These are phyloP conservation scores for Yamadazyma ubonensis DNA, from an alignment of 805 yeast species.

Conservation along the genomic window DNA sequence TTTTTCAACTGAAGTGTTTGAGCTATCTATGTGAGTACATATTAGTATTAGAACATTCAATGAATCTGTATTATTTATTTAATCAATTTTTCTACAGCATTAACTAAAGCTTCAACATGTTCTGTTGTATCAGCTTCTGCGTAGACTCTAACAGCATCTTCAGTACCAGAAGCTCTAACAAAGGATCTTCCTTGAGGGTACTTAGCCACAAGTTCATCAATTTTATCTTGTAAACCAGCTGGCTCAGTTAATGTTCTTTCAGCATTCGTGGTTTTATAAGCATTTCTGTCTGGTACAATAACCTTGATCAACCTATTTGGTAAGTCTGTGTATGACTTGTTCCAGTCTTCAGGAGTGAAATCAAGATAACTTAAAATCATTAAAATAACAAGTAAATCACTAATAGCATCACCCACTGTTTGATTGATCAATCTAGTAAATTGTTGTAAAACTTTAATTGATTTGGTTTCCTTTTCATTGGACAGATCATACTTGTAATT, in stretches of 20 bases:
- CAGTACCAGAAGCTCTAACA: constrained; percentile 97
- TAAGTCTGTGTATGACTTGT: constrained; percentile 70
- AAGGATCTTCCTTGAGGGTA: constrained; percentile 73
- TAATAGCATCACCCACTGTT: constrained; percentile 97
- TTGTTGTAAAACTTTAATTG: constrained; percentile 54
- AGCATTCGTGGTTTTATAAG: constrained; percentile 84
- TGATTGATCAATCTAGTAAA: constrained; percentile 82
- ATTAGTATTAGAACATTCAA: not conserved
- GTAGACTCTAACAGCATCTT: constrained; percentile 93
- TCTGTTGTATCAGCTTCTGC: constrained; percentile 70
- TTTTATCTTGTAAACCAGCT: constrained; percentile 66
- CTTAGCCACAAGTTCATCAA: constrained; percentile 62
- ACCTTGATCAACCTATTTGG: constrained; percentile 86
- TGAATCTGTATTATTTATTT: constrained; percentile 5
- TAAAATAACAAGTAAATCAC: constrained; percentile 82
- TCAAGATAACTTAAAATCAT: constrained; percentile 57
- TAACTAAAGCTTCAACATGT: constrained; percentile 29
- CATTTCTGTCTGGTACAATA: constrained; percentile 74
- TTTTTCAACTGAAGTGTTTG: too few relatives aligned
- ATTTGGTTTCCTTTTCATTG: constrained; percentile 45
- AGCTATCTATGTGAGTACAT: too few relatives aligned
- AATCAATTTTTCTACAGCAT: constrained; percentile 24
- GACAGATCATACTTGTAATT: constrained; percentile 25
- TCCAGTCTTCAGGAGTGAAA: constrained; percentile 71
- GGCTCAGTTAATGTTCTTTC: constrained; percentile 82